Conservation (phyloP, 139 green algal species). For the Pycnococcus provasolii region DNA sequence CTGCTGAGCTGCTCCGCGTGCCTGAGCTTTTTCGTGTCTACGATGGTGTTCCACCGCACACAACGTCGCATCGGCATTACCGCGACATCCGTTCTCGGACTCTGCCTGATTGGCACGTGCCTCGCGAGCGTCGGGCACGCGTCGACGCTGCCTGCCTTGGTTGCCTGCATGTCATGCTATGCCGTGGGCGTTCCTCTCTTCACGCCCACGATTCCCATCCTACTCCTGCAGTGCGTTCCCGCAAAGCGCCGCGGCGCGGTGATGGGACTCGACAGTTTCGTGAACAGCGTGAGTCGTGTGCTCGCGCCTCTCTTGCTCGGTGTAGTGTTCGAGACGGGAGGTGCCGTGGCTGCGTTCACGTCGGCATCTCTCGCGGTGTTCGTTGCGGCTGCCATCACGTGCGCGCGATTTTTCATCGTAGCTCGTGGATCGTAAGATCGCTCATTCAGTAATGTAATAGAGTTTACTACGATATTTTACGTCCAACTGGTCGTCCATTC, state of each 20-base stretch:
- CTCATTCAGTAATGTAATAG: too few relatives aligned
- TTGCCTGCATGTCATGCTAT: conserved; percentile 4
- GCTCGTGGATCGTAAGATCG: too few relatives aligned
- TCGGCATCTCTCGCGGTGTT: not conserved
- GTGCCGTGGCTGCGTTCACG: not conserved
- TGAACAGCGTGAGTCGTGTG: conserved; percentile 17
- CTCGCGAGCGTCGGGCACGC: not conserved
- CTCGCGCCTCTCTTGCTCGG: conserved; percentile 6
- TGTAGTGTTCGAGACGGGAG: not conserved
- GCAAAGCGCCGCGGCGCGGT: conserved; percentile 6
- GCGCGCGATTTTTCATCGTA: not conserved
- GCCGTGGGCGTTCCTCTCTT: conserved; percentile 17
- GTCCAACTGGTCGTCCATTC: too few relatives aligned
- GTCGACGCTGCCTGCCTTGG: not conserved
- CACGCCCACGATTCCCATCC: conserved; percentile 19
- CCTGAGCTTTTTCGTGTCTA: conserved; percentile 9
- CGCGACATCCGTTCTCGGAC: conserved; percentile 7
- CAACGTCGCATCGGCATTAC: conserved; percentile 12
- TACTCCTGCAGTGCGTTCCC: conserved; percentile 28
- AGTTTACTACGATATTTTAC: too few relatives aligned
- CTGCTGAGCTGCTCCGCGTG: conserved; percentile 5
- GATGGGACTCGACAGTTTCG: conserved; percentile 19
- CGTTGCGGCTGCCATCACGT: not conserved
- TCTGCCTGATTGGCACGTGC: conserved; percentile 6
- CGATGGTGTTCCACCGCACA: conserved; percentile 1